phyloP scores from a whole-genome alignment of 2,329 filamentous ascomycete genomes.

The Stemphylium beticola region DNA sequence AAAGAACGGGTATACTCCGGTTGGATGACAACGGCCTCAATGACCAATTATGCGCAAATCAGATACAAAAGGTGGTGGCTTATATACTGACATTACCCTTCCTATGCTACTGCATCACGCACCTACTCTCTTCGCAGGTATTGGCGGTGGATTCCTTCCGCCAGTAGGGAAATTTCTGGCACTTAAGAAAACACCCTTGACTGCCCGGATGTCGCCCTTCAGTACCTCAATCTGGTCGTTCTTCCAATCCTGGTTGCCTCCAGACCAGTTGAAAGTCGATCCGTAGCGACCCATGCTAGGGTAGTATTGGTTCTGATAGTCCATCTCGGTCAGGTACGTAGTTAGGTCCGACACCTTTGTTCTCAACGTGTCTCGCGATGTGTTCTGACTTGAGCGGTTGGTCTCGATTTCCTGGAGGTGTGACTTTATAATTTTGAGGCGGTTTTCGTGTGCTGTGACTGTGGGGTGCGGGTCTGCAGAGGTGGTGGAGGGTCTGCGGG shows the following conservation, averaged over 20 bases:
- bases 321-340: constrained; percentile 64
- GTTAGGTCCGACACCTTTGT: constrained; percentile 60
- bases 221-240: constrained; percentile 74
- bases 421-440: constrained; percentile 58
- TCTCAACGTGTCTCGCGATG: constrained; percentile 59
- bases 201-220: constrained; percentile 75
- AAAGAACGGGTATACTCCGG: too few species aligned
- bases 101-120: constrained; percentile 7
- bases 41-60: too few species aligned
- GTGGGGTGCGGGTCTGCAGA: constrained; percentile 33
- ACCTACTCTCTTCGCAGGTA: constrained; percentile 30
- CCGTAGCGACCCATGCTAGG: constrained; percentile 40
- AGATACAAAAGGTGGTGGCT: too few species aligned
- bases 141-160: constrained; percentile 25
- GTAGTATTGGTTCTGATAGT: constrained; percentile 52
- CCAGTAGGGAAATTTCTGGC: constrained; percentile 70
- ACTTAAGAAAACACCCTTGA: constrained; percentile 80
- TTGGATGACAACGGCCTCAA: too few species aligned
- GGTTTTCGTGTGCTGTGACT: constrained; percentile 50
- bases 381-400: constrained; percentile 57
- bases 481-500: constrained; percentile 46
- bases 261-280: constrained; percentile 36
- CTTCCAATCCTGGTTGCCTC: constrained; percentile 56
- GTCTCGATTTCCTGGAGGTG: constrained; percentile 60
- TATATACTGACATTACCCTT: neutral